Base-by-base conservation (phyloP, 164 flowering plant genomes). In the Malania oleifera region DNA sequence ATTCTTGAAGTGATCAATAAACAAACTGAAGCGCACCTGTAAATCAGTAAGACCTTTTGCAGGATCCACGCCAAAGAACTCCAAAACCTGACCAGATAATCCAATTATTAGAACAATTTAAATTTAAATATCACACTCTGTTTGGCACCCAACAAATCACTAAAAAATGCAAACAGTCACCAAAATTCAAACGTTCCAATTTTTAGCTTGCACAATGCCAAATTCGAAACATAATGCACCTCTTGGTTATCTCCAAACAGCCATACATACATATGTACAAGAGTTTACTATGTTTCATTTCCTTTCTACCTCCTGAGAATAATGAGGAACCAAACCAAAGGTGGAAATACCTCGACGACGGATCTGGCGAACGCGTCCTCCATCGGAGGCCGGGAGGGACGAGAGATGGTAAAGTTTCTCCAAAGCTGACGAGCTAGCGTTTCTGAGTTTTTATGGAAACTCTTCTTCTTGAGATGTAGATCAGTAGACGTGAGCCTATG, bases 361-460 rank as follows among this genome's bases (percentile, higher is more conserved):
- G 97, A 90, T 90, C 92, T 81, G 49, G 95, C 95, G 53, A 62
- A 85, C 4, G 97, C 95, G 70, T 87, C 88, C 43, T 90, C 95
- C 97, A 90, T 90, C 6, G 48, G 28, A 27, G 10, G 61, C 6
- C 5, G 26, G 26, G 26, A 46, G 3, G 14, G 25, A 11, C 2
- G 50, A 20, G 47, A 15, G n/a, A 31, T 31, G 35, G 9, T 4
- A 4, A 9, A 4, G 35, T n/a, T 31, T 31, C 35, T 31, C 9
- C 9, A 31, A 4, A 4, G 35, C 9, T 4, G 35, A 9, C 4
- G 35, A 4, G 35, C 9, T 9, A 9, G 35, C 9, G 35, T 31
- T 31, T 31, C 35, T 9, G 4, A n/a, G n/a, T n/a, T n/a, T n/a
- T n/a, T n/a, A n/a, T n/a, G n/a, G n/a, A n/a, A n/a, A n/a, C n/a